Evolutionary conservation across 306 rosid species (phyloP), one percentile per base, ranked within the genome.

Genomic region (Citrullus colocynthis): DNA sequence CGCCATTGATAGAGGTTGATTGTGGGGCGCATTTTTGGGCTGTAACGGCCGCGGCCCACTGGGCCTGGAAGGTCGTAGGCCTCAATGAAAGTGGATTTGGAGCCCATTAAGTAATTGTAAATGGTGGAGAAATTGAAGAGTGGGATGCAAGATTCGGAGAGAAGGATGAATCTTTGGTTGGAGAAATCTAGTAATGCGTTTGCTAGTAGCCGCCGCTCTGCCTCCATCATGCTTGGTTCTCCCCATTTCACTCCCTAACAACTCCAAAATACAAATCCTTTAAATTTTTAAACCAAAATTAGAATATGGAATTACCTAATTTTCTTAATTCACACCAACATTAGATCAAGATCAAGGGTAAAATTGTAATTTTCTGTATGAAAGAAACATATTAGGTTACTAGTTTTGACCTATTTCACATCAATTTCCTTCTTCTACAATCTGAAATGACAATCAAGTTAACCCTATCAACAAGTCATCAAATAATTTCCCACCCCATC

Each of bases 141-240:
- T 52, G 98, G 98, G 32, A 95, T 95, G 92, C 98, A 95, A 39
- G 98, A 71, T 24, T 95, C 98, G 10, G 99, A 95, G 73, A 95
- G 92, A 0, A 90, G 86, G 18, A 92, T 85, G 60, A 95, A 95
- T 42, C 93, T 89, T 78, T 90, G 85, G 84, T 92, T 95, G 0
- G 91, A 80, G 56, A 84, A 41, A 62, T 92, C 97, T 3, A 89
- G 86, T 3, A 95, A 49, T 6, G 97, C 98, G 71, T 91, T 95
- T 20, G 88, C 97, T 32, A 95, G 39, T 7, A 95, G 74, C 3
- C 96, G 88, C 3, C 91, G 82, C 70, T 92, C 97, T 13, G 92
- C 97, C 48, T 90, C 90, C 73, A 91, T 80, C 98, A 92, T 92
- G 90, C 78, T 87, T 12, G 85, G 84, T 15, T 89, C 84, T 49